phyloP scores from a whole-genome alignment of 2,329 filamentous ascomycete species.

The Diaporthe longicolla region DNA sequence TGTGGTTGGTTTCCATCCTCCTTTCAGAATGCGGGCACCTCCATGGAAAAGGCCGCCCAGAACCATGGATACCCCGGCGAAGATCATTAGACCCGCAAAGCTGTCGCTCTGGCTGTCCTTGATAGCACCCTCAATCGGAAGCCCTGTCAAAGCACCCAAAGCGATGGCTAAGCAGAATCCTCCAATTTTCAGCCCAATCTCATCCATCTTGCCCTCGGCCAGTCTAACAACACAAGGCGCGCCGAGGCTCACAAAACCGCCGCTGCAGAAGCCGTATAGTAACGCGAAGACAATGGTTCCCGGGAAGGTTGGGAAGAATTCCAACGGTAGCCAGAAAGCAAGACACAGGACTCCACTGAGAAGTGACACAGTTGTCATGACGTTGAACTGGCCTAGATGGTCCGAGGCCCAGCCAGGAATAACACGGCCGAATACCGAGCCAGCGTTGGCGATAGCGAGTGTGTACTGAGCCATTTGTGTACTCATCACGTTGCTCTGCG shows the following conservation, averaged over 20 bases:
- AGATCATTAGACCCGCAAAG: conserved; percentile 21
- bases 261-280: conserved; percentile 9
- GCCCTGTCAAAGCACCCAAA: conserved; percentile 7
- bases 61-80: conserved; percentile 13
- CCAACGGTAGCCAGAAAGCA: conserved; percentile 1
- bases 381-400: conserved; percentile 4
- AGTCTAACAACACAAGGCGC: conserved; percentile 17
- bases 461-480: conserved; percentile 22
- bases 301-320: neutral
- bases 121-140: conserved; percentile 14
- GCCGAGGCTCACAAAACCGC: conserved; percentile 11
- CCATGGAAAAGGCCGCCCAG: conserved; percentile 4
- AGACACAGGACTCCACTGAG: conserved; percentile 13
- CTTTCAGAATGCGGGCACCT: conserved; percentile 2
- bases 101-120: conserved; percentile 13
- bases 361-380: conserved; percentile 6
- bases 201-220: conserved; percentile 21
- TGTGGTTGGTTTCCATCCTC: neutral
- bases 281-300: conserved; percentile 1
- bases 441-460: conserved; percentile 10
- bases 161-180: conserved; percentile 23
- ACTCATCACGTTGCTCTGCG: neutral
- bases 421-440: neutral
- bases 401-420: conserved; percentile 16
- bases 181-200: conserved; percentile 15